Conservation (phyloP, 2,329 filamentous ascomycete genomes). For the Fonsecaea pedrosoi region DNA sequence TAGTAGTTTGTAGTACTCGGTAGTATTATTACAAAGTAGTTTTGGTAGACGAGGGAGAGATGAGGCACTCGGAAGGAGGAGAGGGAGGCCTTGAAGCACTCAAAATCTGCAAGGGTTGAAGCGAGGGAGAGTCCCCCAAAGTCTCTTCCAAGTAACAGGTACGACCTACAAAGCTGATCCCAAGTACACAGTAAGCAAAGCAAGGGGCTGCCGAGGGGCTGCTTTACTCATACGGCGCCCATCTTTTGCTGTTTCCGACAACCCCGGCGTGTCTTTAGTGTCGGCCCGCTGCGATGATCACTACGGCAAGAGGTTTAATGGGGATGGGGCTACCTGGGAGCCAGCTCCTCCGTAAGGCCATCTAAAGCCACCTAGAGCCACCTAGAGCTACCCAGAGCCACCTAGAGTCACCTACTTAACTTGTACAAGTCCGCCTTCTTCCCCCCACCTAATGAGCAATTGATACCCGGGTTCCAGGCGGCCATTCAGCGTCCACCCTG, state of each 20-base stretch:
- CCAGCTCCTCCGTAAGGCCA: no score
- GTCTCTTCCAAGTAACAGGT: no score
- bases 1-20: no score
- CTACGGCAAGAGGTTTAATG: conserved; percentile 3
- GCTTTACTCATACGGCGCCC: not conserved
- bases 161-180: no score
- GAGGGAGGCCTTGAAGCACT: not conserved
- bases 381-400: not conserved
- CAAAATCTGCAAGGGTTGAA: no score
- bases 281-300: conserved; percentile 3
- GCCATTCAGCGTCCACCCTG: not conserved
- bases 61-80: not conserved
- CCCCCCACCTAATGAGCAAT: not conserved
- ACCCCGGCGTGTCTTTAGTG: not conserved
- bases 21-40: no score
- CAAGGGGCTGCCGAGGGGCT: not conserved
- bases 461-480: not conserved
- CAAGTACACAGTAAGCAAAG: not conserved
- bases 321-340: not conserved
- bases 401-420: no score
- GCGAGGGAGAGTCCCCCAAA: no score
- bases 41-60: no score
- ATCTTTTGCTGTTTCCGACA: not conserved
- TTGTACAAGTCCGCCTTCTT: not conserved
- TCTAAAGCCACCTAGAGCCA: not conserved